Percentiles rank a stretch among this genome's conserved stretches.
phyloP scores from a whole-genome alignment of 1,139 yeast genomes.

The Suhomyces terraborum region DNA sequence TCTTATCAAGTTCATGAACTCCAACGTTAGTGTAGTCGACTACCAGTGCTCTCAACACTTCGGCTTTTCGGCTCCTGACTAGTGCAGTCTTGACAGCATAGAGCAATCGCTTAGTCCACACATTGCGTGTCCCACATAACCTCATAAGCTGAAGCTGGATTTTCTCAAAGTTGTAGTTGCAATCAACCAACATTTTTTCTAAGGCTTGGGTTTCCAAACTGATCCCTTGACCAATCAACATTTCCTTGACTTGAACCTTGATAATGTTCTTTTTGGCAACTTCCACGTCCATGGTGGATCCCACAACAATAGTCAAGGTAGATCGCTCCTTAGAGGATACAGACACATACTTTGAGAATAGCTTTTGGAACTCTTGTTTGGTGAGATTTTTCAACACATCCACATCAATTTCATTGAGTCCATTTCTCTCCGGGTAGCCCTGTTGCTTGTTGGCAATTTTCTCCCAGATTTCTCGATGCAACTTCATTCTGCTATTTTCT shows the following conservation, averaged over 20 bases:
- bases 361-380: constrained; percentile 30
- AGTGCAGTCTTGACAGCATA: background rate
- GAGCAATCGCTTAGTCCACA: constrained; percentile 1
- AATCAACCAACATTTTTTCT: constrained; percentile 32
- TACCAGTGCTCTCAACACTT: constrained; percentile 1
- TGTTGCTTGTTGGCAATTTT: constrained; percentile 47
- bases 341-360: constrained; percentile 37
- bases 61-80: background rate
- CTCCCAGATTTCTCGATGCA: constrained; percentile 52
- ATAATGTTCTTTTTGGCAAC: constrained; percentile 33
- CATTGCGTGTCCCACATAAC: background rate
- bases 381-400: constrained; percentile 26
- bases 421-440: constrained; percentile 33
- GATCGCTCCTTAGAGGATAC: constrained; percentile 38
- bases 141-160: constrained; percentile 17
- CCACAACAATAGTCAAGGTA: constrained; percentile 32
- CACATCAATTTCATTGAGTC: constrained; percentile 39
- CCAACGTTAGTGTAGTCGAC: background rate
- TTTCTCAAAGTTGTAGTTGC: constrained; percentile 35
- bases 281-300: constrained; percentile 30
- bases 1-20: background rate
- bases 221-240: constrained; percentile 45
- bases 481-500: constrained; percentile 29
- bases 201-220: constrained; percentile 40
- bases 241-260: constrained; percentile 40